A percentile compares a stretch with the other conserved stretches of the same genome.
phyloP scores from a whole-genome alignment of 2,329 filamentous ascomycete species.

The Paecilomyces dactylethromorphus region DNA sequence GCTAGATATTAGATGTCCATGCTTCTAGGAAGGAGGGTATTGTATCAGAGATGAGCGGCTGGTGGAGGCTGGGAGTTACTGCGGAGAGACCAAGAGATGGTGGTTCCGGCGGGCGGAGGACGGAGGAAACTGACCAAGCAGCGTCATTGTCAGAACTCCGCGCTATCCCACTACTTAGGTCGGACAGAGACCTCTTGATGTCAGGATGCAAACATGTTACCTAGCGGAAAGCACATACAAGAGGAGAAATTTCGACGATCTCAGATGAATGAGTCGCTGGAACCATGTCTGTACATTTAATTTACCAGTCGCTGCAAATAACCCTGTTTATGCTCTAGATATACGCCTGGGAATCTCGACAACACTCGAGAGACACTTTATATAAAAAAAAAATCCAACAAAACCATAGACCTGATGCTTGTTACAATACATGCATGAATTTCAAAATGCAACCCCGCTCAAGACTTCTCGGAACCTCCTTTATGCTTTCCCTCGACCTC shows the following conservation, averaged over 20 bases:
- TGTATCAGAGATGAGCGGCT: neutral
- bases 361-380: neutral
- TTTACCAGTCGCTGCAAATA: neutral
- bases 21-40: neutral
- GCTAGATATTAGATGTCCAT: neutral
- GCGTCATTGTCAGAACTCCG: neutral
- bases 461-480: conserved; percentile 9
- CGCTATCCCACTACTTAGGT: neutral
- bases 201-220: neutral
- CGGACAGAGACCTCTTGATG: no score
- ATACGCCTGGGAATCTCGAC: neutral
- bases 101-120: neutral
- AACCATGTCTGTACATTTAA: neutral
- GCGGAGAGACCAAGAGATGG: neutral
- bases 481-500: conserved; percentile 5
- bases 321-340: neutral
- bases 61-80: neutral
- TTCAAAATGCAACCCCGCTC: conserved; percentile 5
- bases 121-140: neutral
- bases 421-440: neutral
- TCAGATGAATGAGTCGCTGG: neutral
- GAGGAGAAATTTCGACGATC: neutral
- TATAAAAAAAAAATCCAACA: neutral
- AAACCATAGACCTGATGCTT: neutral
- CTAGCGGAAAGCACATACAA: neutral